A percentile compares a stretch with the other conserved stretches of the same genome.
These are phyloP conservation scores for Schwanniomyces sp. DNA, from an alignment of 805 yeast species.

Conservation along the genomic window DNA sequence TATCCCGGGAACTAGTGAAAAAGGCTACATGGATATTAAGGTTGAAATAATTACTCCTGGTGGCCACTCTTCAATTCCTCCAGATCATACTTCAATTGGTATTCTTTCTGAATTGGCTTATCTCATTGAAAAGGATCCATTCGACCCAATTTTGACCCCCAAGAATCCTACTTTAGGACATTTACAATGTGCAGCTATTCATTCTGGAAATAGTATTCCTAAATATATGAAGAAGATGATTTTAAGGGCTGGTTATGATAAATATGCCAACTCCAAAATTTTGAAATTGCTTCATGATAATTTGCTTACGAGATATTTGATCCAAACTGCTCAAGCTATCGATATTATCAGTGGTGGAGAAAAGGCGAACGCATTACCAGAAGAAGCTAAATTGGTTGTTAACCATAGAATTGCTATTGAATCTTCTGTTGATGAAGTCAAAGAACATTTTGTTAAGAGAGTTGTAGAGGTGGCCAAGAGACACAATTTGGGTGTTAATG, in stretches of 20 bases:
- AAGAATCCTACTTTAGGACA: conserved; percentile 60
- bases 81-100: conserved; percentile 80
- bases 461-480: conserved; percentile 27
- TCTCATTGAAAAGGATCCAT: conserved; percentile 58
- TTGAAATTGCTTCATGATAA: conserved; percentile 14
- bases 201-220: conserved; percentile 28
- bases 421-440: conserved; percentile 19
- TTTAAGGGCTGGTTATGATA: conserved; percentile 36
- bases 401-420: conserved; percentile 39
- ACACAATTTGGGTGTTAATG: conserved; percentile 23
- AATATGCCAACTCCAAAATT: conserved; percentile 24
- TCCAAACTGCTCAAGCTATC: conserved; percentile 33
- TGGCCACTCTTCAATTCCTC: conserved; percentile 82
- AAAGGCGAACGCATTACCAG: conserved; percentile 42
- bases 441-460: conserved; percentile 17
- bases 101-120: conserved; percentile 59
- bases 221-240: conserved; percentile 25
- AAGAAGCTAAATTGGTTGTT: conserved; percentile 24
- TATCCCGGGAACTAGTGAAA: conserved; percentile 46
- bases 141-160: conserved; percentile 42
- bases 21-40: conserved; percentile 46
- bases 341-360: conserved; percentile 38
- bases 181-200: conserved; percentile 64
- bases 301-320: conserved; percentile 22
- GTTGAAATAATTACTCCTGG: conserved; percentile 62